phyloP scores from a whole-genome alignment of 1,284 basidiomycete genomes.

The Apiotrichum mycotoxinovorans region DNA sequence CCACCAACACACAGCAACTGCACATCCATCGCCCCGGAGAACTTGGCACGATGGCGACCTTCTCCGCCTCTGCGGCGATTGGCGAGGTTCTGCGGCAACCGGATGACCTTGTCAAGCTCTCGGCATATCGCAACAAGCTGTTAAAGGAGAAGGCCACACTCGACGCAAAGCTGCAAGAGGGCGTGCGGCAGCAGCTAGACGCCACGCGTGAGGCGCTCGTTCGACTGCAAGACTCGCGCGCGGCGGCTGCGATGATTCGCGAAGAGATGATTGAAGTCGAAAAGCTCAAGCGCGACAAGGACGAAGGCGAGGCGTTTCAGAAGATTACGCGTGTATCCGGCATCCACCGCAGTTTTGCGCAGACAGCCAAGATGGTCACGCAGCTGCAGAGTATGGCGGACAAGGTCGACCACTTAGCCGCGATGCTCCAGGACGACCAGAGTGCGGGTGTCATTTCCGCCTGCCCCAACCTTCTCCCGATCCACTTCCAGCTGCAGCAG shows the following conservation, averaged over 20 bases:
- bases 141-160: constrained; percentile 97
- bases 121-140: constrained; percentile 85
- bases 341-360: constrained; percentile 91
- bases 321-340: constrained; percentile 90
- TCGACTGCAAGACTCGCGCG: constrained; percentile 76
- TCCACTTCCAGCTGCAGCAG: constrained; percentile 84
- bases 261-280: constrained; percentile 91
- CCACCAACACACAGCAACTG: not conserved
- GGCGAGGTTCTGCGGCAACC: constrained; percentile 80
- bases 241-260: constrained; percentile 78
- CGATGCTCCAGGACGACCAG: constrained; percentile 68
- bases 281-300: constrained; percentile 56
- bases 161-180: constrained; percentile 83
- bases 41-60: constrained; percentile 28
- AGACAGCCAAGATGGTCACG: constrained; percentile 91
- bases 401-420: constrained; percentile 73
- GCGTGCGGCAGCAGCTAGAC: constrained; percentile 90
- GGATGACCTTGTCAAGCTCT: constrained; percentile 87
- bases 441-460: constrained; percentile 70
- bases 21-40: constrained; percentile 14
- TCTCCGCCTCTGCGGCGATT: constrained; percentile 37
- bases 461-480: constrained; percentile 78
- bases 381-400: constrained; percentile 85
- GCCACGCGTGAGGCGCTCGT: constrained; percentile 83
- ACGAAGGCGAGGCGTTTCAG: constrained; percentile 61